Percentiles rank a stretch among this genome's conserved stretches.
phyloP scores from a whole-genome alignment of 306 rosid genomes.

The Corylus avellana region DNA sequence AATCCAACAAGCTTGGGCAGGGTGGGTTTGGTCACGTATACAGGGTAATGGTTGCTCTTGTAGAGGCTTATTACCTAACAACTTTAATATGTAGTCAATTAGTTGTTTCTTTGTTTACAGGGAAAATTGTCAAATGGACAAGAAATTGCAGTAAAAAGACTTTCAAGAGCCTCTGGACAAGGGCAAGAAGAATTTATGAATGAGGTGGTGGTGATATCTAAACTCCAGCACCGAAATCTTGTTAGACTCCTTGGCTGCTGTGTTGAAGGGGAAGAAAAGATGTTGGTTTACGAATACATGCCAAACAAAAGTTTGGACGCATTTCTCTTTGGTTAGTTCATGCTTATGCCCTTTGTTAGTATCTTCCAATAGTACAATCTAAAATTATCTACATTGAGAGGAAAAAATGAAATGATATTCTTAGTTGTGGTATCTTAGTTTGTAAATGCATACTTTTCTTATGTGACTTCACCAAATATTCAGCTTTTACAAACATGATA shows the following conservation, averaged over 20 bases:
- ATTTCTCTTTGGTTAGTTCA: constrained; percentile 8
- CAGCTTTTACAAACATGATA: no score
- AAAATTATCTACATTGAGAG: background rate
- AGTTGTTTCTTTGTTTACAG: background rate
- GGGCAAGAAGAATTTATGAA: no score
- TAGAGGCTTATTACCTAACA: background rate
- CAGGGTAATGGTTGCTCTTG: background rate
- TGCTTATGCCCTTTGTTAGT: background rate
- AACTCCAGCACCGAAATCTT: background rate
- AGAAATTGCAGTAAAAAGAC: constrained; percentile 51
- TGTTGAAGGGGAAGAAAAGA: constrained; percentile 24
- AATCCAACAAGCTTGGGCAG: background rate
- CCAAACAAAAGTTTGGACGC: constrained; percentile 48
- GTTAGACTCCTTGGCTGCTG: constrained; percentile 15
- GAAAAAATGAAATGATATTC: no score
- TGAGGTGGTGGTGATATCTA: constrained; percentile 5
- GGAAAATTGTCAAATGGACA: constrained; percentile 35
- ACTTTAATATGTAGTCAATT: background rate
- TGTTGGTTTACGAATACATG: constrained; percentile 20
- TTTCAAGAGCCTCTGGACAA: constrained; percentile 22
- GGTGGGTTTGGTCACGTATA: constrained; percentile 24
- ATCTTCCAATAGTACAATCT: no score
- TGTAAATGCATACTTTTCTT: no score
- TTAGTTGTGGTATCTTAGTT: no score
- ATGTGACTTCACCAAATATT: no score